Base-by-base conservation (phyloP, 2,329 filamentous ascomycete species). In the Phyllosticta citribraziliensis region DNA sequence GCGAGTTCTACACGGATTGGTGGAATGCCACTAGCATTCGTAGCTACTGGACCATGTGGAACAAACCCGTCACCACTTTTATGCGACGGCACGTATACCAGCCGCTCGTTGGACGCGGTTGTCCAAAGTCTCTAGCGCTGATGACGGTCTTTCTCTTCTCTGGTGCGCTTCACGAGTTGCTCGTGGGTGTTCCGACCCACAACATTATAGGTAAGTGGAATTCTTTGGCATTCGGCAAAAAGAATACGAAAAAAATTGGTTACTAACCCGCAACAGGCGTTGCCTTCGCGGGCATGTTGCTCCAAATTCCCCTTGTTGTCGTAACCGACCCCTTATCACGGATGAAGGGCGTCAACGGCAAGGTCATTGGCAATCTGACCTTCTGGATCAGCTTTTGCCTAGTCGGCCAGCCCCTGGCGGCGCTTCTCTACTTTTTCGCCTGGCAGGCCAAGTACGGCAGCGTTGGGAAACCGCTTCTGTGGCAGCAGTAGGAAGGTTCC, bases 371-470 rank as follows among this genome's bases (percentile, higher is more conserved):
- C 1, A 99, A 99, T 73, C 86, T 87, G 69, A 92, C 95, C 62
- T 99, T 99, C 74, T 97, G 94, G 94, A 81, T 97, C 20, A 93
- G 89, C 12, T 99, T 99, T 71, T 97, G 93, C 65, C 84, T 97
- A 2, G 88, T 99, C 12, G 94, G 94, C 3, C 94, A 99, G 78
- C 94, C 94, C 0, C 83, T 97, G 67, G 94, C 91, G 1, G 92
- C 91, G 0, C 78, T 99, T 63, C 80, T 96, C 72, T 99, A 99
- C 74, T 99, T 97, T 74, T 97, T 97, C 72, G 92, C 92, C 1
- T 99, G 94, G 93, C 93, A 97, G 76, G 91, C 91, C 60, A 97
- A 97, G 78, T 97, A 96, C 72, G 94, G 94, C 12, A 91, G 87
- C 68, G 87, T 92, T 22, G 89, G 78, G 27, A 61, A 57, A 17